These are phyloP conservation scores for Boletellus deceptivus DNA, from an alignment of 1,284 basidiomycete species.

Conservation along the genomic window DNA sequence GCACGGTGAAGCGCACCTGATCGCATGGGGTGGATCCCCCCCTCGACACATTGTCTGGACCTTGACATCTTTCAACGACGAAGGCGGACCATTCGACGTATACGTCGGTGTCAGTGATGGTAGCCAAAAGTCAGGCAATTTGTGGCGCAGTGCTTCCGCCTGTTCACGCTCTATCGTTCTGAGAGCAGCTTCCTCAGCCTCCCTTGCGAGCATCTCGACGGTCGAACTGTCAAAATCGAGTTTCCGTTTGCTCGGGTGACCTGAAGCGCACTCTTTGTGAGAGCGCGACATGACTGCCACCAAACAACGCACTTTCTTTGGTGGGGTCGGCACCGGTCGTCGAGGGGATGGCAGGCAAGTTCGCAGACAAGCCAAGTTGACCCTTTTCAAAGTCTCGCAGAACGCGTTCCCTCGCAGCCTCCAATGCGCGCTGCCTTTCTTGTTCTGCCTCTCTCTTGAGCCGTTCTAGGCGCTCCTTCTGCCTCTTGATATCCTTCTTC, in stretches of 20 bases:
- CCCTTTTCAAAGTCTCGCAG: constrained; percentile 83
- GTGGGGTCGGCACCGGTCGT: constrained; percentile 34
- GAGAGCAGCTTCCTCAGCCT: constrained; percentile 85
- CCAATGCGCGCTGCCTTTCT: constrained; percentile 62
- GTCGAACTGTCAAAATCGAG: constrained; percentile 72
- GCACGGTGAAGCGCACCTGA: constrained; percentile 55
- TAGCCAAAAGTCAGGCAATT: constrained; percentile 94
- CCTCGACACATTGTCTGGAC: constrained; percentile 85
- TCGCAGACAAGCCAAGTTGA: constrained; percentile 63
- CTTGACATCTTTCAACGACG: constrained; percentile 73
- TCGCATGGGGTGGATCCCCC: constrained; percentile 66
- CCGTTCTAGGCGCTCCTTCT: constrained; percentile 72
- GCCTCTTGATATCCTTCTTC: constrained; percentile 85
- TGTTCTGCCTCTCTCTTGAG: constrained; percentile 75
- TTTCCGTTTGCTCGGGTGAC: constrained; percentile 66
- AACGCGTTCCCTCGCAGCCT: constrained; percentile 81
- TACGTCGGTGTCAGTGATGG: constrained; percentile 85
- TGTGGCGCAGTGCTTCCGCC: constrained; percentile 77
- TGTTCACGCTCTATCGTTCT: constrained; percentile 82
- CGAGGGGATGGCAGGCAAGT: constrained; percentile 34
- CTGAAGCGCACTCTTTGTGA: constrained; percentile 29
- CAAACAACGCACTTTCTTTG: constrained; percentile 36
- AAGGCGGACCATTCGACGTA: constrained; percentile 58
- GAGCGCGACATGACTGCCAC: background rate
- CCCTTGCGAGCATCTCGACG: constrained; percentile 67